These are phyloP conservation scores for Laburnicola sp. DNA, from an alignment of 2,329 filamentous ascomycete genomes.

Conservation along the genomic window DNA sequence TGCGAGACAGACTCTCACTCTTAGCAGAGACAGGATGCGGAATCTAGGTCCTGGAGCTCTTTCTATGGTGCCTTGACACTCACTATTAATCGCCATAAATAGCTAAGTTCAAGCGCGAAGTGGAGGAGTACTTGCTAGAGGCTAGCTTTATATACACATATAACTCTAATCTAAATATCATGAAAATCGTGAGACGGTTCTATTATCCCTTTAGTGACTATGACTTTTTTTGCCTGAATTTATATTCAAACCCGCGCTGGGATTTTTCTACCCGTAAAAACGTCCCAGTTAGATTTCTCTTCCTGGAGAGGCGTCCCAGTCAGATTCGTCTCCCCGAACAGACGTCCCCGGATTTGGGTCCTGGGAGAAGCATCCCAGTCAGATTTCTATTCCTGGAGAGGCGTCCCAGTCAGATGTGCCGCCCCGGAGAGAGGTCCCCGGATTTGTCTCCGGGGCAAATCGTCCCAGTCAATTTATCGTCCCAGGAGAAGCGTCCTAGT, in stretches of 20 bases:
- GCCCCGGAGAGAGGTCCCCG: neutral
- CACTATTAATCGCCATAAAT: slow-evolving; percentile 1
- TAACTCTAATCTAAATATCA: too few relatives aligned
- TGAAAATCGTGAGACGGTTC: too few relatives aligned
- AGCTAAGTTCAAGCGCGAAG: neutral
- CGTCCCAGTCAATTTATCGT: too few relatives aligned
- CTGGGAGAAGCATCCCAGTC: neutral
- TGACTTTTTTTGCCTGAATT: too few relatives aligned
- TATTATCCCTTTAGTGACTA: too few relatives aligned
- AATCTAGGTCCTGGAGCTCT: neutral
- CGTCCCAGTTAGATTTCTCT: neutral
- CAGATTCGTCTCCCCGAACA: neutral
- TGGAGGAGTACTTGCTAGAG: neutral
- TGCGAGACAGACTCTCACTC: slow-evolving; percentile 4
- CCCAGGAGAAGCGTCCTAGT: too few relatives aligned
- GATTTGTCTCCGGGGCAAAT: neutral
- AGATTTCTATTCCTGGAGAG: neutral
- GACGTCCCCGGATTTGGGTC: neutral
- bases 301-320: neutral
- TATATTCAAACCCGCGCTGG: too few relatives aligned
- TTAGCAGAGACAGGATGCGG: neutral
- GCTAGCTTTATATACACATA: too few relatives aligned
- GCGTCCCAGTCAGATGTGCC: neutral
- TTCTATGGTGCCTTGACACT: slow-evolving; percentile 3
- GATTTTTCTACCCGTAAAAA: neutral